Percentiles rank a stretch among this genome's conserved stretches.
Evolutionary conservation across 2,329 filamentous ascomycete genomes (phyloP).

Genomic region (Nemania abortiva): DNA sequence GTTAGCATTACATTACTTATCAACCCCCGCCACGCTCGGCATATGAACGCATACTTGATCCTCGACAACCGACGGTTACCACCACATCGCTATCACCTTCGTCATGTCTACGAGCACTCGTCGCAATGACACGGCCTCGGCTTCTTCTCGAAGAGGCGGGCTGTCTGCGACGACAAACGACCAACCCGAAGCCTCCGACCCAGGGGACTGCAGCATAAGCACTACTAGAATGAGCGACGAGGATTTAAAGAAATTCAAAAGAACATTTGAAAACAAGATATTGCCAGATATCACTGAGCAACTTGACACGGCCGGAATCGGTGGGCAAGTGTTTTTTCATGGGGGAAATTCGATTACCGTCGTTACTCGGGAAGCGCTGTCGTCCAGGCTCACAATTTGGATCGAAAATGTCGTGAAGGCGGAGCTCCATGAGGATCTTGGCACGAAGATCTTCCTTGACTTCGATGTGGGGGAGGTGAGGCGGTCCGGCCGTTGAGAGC

Average conservation of each 20-base stretch:
- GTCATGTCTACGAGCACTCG: background rate
- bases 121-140: background rate
- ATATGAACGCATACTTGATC: background rate
- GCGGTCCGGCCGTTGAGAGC: background rate
- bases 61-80: background rate
- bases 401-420: background rate
- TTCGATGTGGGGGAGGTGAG: conserved; percentile 15
- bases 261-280: conserved; percentile 12
- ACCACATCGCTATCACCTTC: background rate
- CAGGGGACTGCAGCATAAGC: background rate
- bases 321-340: conserved; percentile 15
- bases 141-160: background rate
- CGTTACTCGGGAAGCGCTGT: too few relatives aligned
- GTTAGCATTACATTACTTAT: background rate
- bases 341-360: conserved; percentile 9
- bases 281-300: conserved; percentile 13
- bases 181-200: background rate
- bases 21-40: background rate
- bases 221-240: conserved; percentile 1
- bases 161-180: background rate
- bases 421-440: background rate
- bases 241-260: conserved; percentile 11
- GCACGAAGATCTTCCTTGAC: conserved; percentile 17
- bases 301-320: background rate
- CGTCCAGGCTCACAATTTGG: too few relatives aligned